Evolutionary conservation across 2,329 filamentous ascomycete genomes (phyloP), one percentile per base, ranked within the genome.

Genomic region (Colletotrichum sp.): DNA sequence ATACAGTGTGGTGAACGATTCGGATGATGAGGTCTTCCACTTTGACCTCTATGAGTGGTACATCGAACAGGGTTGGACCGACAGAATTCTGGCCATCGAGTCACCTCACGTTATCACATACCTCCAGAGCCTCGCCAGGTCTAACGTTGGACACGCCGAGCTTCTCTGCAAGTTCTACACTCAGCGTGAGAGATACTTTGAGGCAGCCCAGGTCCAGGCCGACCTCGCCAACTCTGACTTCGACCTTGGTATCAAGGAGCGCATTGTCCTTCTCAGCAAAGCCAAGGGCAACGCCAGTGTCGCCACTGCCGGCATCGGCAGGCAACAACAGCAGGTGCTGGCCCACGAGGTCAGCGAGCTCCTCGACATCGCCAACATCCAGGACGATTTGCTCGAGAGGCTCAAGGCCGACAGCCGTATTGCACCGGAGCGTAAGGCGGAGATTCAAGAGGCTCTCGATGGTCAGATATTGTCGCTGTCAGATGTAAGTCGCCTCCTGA

Each of bases 41-140:
- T 98, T 95, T 77, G 95, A 95, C 80, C 89, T 99, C n/a, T 99
- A 98, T 83, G 96, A 98, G 81, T 99, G 97, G 96, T 99, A 99
- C 84, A 93, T 99, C 79, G 86, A 90, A 70, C 93, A 96, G 83
- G 94, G 94, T 21, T 96, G 95, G 92, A 94, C 92, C 12, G 95
- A 98, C 78, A 94, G 96, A 16, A 90, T 99, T 32, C 91, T 99
- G 39, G 92, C 94, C 44, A 95, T 97, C 68, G 92, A 96, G 73
- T 98, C 96, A 7, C 92, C 94, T 0, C 96, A 96, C 80, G 95
- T 99, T 30, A 91, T 98, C 57, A 94, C 93, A 3, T 99, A 98
- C 83, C 91, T 99, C 4, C 90, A 95, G 81, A 93, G 94, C 69
- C 93, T 95, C 75, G 95, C 95, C 1, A 87, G 88, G 6, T 92